Evolutionary conservation across 441 rosid species (phyloP), one percentile per base, ranked within the genome.

Genomic region (Aleurites moluccanus): DNA sequence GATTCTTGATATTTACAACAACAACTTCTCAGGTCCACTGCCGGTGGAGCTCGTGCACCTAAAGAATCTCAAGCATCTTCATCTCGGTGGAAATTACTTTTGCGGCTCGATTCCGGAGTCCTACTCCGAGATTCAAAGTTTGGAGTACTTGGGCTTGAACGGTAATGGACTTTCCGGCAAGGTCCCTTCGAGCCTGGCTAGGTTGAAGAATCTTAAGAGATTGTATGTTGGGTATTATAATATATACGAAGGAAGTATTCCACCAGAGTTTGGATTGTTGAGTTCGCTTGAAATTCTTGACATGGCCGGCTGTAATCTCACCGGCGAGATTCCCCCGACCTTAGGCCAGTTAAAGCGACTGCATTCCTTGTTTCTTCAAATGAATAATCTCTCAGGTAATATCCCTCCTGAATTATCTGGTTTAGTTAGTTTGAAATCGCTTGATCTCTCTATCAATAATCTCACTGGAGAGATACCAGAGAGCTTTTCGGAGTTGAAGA

Each of bases 401-500:
- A 85, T 93, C 6, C 98, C 98, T 2, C 74, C 89, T 0, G 88
- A 91, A 67, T 87, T 93, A 6, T 88, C 93, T n/a, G 86, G 83
- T 77, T 68, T 92, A 56, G 44, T 85, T 66, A 87, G 88, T 56
- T 80, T 94, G 77, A 81, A 86, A 78, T 91, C 97, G 13, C 89
- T 92, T 7, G 98, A 94, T 70, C 77, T 94, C 4, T 94, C 97
- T 1, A 61, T 79, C 8, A 94, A 94, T 53, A 67, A 67, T 21
- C 79, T 94, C 28, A 85, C 84, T 27, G 98, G 98, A 33, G 95
- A 87, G 75, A 88, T 94, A 49, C 98, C 98, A 0, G 84, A 70
- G 69, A 83, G 85, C 69, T 92, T 91, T 77, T 67, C 83, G 0
- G 55, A 73, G 16, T 83, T 91, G 63, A 80, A 76, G 47, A 85